Evolutionary conservation across 2,329 filamentous ascomycete genomes (phyloP).

Genomic region (Whalleya microplaca): DNA sequence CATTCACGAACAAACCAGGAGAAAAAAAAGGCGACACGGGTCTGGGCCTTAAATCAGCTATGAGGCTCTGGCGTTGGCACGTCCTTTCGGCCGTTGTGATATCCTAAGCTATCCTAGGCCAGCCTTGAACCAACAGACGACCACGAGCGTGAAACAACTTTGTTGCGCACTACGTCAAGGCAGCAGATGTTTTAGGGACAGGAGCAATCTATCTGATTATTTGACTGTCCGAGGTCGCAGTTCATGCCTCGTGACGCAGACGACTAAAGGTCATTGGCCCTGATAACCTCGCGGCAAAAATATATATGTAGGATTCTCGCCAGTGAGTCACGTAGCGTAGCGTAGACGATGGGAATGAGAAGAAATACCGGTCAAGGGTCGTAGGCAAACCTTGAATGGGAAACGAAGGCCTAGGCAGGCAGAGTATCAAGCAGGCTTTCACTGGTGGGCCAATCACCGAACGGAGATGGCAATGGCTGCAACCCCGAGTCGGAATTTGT

Average conservation of each 20-base stretch:
- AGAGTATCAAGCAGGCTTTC: conserved; percentile 21
- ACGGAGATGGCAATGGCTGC: conserved; percentile 16
- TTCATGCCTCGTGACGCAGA: conserved; percentile 27
- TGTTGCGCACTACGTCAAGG: conserved; percentile 23
- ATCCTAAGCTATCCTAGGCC: conserved; percentile 18
- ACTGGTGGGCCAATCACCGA: conserved; percentile 22
- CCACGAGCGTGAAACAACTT: conserved; percentile 21
- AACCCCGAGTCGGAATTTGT: conserved; percentile 19
- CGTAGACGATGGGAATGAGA: conserved; percentile 20
- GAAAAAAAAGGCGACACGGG: conserved; percentile 21
- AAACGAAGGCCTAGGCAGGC: conserved; percentile 17
- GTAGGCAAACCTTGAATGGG: conserved; percentile 21
- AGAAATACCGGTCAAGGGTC: conserved; percentile 23
- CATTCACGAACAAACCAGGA: conserved; percentile 25
- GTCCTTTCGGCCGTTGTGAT: conserved; percentile 20
- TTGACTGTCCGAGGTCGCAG: conserved; percentile 23
- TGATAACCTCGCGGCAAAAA: conserved; percentile 20
- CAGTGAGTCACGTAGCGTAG: conserved; percentile 19
- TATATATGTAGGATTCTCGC: conserved; percentile 18
- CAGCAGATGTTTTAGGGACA: conserved; percentile 16
- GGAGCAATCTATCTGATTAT: conserved; percentile 26
- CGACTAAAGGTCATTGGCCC: conserved; percentile 26
- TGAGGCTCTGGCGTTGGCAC: conserved; percentile 33
- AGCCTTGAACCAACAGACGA: conserved; percentile 15
- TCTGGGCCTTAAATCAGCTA: conserved; percentile 33